Base-by-base conservation (phyloP, 768 basidiomycete species). In the Lactifluus piperatus region DNA sequence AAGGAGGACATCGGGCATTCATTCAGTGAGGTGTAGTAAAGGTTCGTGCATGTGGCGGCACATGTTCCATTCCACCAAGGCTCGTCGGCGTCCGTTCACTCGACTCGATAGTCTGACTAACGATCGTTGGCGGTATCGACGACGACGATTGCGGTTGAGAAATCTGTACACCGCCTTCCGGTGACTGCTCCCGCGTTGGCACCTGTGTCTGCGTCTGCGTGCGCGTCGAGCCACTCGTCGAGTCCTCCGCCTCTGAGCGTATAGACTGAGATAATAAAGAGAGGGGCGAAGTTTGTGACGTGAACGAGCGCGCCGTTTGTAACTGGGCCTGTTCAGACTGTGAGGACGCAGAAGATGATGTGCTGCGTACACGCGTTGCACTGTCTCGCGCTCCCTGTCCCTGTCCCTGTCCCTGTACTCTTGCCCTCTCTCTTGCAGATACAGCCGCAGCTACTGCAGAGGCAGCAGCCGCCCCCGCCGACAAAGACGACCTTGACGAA, bases 51-150 rank as follows among this genome's bases (percentile, higher is more conserved):
- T 52, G 44, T 10, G 57, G 57, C 51, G 57, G 63, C 46, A 60
- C 65, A 41, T 76, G 74, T 24, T 75, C 70, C 30, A 71, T 55
- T 26, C 72, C 75, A 29, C 74, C 75, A 81, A 79, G 81, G 66
- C 78, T 82, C 48, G 75, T 70, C 18, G 76, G 73, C 37, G 75
- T 77, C 24, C 71, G 70, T 34, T 73, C 77, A 54, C 79, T 77
- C 54, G 77, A 75, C 45, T 80, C 83, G 18, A 83, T 83, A 32
- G 66, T 78, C 24, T 81, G 79, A 16, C 59, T 49, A 27, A 77
- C 76, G 11, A 84, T 68, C 7, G 84, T 85, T 48, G 79, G 77
- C 43, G 87, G 77, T 18, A 80, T 79, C 5, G 86, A 86, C 22
- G n/a, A 88, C 77, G 63, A 87, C 22, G 43, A 4, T 24, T 37